phyloP scores from a whole-genome alignment of 495 filamentous ascomycete species.

The Aspergillus nidulans region DNA sequence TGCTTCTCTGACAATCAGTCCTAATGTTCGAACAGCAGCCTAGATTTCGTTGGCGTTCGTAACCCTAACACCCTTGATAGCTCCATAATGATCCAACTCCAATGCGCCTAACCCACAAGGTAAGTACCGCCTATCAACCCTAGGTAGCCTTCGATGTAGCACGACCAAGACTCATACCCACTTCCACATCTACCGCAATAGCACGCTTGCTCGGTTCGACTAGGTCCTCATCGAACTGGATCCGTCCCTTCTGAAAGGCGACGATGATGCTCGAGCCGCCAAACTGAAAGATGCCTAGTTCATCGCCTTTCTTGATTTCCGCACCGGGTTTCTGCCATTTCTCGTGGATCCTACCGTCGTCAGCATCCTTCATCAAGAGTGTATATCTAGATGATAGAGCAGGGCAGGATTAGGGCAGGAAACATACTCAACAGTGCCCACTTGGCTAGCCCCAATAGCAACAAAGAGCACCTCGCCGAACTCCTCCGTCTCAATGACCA shows the following conservation, averaged over 20 bases:
- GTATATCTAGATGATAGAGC: no score
- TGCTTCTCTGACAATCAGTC: no score
- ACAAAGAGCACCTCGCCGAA: conserved; percentile 32
- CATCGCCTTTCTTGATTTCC: conserved; percentile 42
- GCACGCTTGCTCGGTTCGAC: conserved; percentile 16
- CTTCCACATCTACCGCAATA: conserved; percentile 27
- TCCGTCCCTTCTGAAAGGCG: conserved; percentile 32
- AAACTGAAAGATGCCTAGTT: conserved; percentile 38
- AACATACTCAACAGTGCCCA: conserved; percentile 28
- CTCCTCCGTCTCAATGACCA: conserved; percentile 23
- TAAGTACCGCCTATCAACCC: neutral
- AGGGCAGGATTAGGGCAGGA: no score
- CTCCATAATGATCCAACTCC: no score
- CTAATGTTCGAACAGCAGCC: no score
- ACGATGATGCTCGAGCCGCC: conserved; percentile 41
- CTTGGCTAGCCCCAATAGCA: conserved; percentile 26
- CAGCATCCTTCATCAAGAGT: neutral
- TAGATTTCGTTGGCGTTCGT: no score
- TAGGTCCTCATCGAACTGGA: conserved; percentile 38
- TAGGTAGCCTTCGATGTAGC: neutral
- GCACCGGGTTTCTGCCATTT: conserved; percentile 31
- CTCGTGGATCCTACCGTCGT: conserved; percentile 21
- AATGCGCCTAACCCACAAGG: neutral
- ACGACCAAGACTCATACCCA: conserved; percentile 27
- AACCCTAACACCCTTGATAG: no score